A percentile compares a stretch with the other conserved stretches of the same genome.
These are phyloP conservation scores for Aureobasidium sp. DNA, from an alignment of 2,329 filamentous ascomycete genomes.

Conservation along the genomic window DNA sequence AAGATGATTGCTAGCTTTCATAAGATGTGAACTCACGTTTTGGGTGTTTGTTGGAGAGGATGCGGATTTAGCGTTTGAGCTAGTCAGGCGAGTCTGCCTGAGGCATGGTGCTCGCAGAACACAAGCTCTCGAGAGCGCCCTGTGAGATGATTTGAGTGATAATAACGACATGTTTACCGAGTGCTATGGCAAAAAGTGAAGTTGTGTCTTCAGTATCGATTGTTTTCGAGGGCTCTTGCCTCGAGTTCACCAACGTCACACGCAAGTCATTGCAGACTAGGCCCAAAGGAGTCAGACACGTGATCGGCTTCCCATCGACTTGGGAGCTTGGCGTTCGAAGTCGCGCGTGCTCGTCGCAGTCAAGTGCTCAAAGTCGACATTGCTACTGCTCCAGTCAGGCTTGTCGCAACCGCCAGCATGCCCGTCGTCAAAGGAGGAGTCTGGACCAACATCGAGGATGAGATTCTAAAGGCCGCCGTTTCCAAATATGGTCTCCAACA, in stretches of 20 bases:
- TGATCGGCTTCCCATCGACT: background rate
- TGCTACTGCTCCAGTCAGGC: background rate
- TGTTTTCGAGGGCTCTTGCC: background rate
- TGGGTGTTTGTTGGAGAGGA: background rate
- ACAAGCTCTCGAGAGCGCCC: background rate
- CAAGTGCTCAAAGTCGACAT: background rate
- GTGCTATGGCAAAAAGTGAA: background rate
- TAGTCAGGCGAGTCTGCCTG: background rate
- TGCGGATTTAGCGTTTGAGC: conserved; percentile 12
- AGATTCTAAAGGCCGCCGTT: conserved; percentile 92
- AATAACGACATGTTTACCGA: background rate
- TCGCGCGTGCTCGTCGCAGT: background rate
- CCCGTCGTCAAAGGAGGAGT: conserved; percentile 61
- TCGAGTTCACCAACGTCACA: background rate
- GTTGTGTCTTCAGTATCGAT: background rate
- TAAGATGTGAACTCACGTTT: background rate
- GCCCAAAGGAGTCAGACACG: background rate
- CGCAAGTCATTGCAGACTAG: background rate
- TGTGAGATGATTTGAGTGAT: background rate
- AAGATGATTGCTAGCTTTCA: background rate
- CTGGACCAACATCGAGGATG: conserved; percentile 73
- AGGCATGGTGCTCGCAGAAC: background rate
- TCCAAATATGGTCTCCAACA: conserved; percentile 95
- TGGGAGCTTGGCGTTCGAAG: background rate
- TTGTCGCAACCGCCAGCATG: conserved; percentile 37